Evolutionary conservation across 129 eudicot genomes (phyloP).

Genomic region (Artemisia argyi): DNA sequence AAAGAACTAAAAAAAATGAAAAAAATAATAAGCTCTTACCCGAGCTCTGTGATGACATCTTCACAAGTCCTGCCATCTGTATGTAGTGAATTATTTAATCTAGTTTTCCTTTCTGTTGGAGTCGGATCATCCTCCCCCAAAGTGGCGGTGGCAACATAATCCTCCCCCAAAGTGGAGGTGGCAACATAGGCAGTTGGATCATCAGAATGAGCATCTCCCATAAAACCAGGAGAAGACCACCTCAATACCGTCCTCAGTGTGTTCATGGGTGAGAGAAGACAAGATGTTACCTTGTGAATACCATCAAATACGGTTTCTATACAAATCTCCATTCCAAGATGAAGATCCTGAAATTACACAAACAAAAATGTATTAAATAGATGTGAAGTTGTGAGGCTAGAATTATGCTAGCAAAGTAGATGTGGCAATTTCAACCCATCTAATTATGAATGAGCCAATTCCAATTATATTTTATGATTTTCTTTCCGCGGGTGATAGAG

Average conservation of each 20-base stretch:
- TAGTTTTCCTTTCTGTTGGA: slow-evolving; percentile 56
- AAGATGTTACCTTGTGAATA: slow-evolving; percentile 74
- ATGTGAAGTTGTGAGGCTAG: background rate
- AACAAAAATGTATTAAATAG: background rate
- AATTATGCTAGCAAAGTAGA: background rate
- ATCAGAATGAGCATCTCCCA: slow-evolving; percentile 14
- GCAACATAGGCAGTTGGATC: slow-evolving; percentile 41
- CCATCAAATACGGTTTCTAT: slow-evolving; percentile 84
- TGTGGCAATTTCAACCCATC: background rate
- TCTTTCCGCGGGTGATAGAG: too few species aligned
- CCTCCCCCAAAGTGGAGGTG: slow-evolving; percentile 58
- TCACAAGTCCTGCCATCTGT: slow-evolving; percentile 92
- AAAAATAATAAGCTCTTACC: slow-evolving; percentile 44
- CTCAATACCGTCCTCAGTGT: slow-evolving; percentile 44
- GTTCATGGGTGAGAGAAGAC: slow-evolving; percentile 69
- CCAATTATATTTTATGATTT: too few species aligned
- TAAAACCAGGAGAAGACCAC: slow-evolving; percentile 38
- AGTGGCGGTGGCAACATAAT: slow-evolving; percentile 54
- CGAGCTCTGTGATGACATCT: slow-evolving; percentile 96
- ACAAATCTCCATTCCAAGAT: slow-evolving; percentile 74
- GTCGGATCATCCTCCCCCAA: slow-evolving; percentile 65
- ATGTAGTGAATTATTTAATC: slow-evolving; percentile 54
- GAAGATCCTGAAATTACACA: slow-evolving; percentile 38
- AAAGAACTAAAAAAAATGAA: background rate
- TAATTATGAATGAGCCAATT: background rate